Conservation (phyloP, 768 basidiomycete species). For the Suillus variegatus region DNA sequence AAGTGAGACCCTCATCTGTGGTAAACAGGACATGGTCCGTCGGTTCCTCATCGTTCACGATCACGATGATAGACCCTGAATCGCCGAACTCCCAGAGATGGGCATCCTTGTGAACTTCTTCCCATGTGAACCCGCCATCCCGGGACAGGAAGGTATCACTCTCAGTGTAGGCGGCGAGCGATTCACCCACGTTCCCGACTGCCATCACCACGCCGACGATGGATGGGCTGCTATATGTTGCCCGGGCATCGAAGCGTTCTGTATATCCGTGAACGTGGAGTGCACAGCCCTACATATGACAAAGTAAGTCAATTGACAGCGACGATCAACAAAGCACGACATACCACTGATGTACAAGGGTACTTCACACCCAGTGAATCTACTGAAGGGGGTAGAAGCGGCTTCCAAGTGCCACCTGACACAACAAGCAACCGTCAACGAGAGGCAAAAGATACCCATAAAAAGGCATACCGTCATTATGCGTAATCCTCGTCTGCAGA, state of each 20-base stretch:
- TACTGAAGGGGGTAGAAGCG: constrained; percentile 65
- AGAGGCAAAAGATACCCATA: not conserved
- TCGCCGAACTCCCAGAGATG: constrained; percentile 99
- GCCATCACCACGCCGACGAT: constrained; percentile 93
- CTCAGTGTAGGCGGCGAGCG: constrained; percentile 76
- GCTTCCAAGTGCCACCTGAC: constrained; percentile 84
- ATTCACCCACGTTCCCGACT: constrained; percentile 93
- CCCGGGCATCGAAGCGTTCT: constrained; percentile 84
- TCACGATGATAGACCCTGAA: constrained; percentile 89
- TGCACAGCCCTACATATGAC: constrained; percentile 62
- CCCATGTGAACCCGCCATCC: constrained; percentile 97
- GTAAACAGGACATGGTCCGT: constrained; percentile 90
- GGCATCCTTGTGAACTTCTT: constrained; percentile 97
- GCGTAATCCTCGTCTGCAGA: constrained; percentile 86
- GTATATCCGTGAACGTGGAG: constrained; percentile 97
- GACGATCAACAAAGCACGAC: constrained; percentile 13
- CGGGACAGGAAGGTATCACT: constrained; percentile 96
- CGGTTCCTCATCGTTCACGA: constrained; percentile 94
- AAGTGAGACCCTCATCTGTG: constrained; percentile 83
- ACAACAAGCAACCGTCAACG: constrained; percentile 6
- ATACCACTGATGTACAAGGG: constrained; percentile 67
- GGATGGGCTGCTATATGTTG: constrained; percentile 92
- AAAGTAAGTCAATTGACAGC: constrained; percentile 5
- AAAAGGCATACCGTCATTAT: constrained; percentile 81
- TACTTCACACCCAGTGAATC: constrained; percentile 81